Percentiles rank a stretch among this genome's conserved stretches.
phyloP scores from a whole-genome alignment of 1,284 basidiomycete species.

The Chalciporus sp. region DNA sequence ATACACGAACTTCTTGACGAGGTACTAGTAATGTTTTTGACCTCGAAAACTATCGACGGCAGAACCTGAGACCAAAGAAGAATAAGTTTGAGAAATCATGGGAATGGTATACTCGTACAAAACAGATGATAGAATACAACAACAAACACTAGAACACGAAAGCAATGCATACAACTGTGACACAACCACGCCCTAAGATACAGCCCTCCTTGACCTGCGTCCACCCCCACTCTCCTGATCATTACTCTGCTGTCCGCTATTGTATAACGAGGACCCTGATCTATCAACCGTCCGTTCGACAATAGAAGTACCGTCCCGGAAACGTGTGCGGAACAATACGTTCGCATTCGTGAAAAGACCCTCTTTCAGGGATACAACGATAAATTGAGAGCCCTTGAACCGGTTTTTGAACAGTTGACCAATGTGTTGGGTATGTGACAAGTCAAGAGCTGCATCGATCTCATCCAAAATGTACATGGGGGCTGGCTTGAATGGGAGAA shows the following conservation, averaged over 20 bases:
- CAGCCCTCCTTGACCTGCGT: slow-evolving; percentile 26
- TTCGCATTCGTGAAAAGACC: slow-evolving; percentile 98
- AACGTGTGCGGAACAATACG: slow-evolving; percentile 91
- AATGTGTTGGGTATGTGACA: slow-evolving; percentile 97
- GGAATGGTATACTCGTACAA: slow-evolving; percentile 5
- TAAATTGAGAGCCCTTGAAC: slow-evolving; percentile 98
- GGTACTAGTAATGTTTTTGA: no score
- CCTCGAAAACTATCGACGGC: no score
- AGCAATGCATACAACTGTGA: neutral
- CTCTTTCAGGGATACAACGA: slow-evolving; percentile 97
- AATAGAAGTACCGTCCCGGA: slow-evolving; percentile 90
- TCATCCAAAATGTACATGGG: slow-evolving; percentile 99
- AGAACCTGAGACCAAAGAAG: no score
- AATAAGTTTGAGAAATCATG: neutral
- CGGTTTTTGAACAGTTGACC: slow-evolving; percentile 94
- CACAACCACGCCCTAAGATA: neutral
- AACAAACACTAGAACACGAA: slow-evolving; percentile 7
- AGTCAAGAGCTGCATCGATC: slow-evolving; percentile 94
- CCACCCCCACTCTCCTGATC: slow-evolving; percentile 23
- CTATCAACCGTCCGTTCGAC: slow-evolving; percentile 79
- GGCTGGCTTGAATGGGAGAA: slow-evolving; percentile 98
- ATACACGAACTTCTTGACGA: no score
- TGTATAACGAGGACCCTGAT: slow-evolving; percentile 49
- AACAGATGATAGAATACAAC: slow-evolving; percentile 21
- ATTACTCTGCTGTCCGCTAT: slow-evolving; percentile 16